Base-by-base conservation (phyloP, 169 alveolate genomes). In the Cystoisospora suis region DNA sequence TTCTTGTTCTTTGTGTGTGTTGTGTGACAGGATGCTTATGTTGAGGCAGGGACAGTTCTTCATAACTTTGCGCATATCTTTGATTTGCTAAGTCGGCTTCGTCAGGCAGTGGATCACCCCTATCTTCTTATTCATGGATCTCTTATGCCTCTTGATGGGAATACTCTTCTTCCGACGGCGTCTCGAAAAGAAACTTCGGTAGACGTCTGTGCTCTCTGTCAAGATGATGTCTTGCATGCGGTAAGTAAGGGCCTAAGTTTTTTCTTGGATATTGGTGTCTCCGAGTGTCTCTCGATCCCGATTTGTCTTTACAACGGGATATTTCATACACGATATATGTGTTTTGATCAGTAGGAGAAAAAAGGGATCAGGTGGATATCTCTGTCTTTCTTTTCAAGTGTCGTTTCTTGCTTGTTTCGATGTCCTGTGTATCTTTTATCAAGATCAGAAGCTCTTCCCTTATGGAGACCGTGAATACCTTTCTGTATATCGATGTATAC, bases 51-150 rank as follows among this genome's bases (percentile, higher is more conserved):
- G 42, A 94, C 97, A 3, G 95, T 97, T 69, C 92, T 96, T 45
- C 97, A 96, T 93, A 96, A 97, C 94, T 97, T 95, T 83, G 98
- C 98, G 15, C 99, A 97, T 94, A 95, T 97, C 34, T 97, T 97
- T 90, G 98, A 96, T 88, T 85, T 97, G 75, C 91, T 97, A 46
- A 94, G 97, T 89, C 94, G 98, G 59, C 94, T 96, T 58, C 94
- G 99, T 29, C 98, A 96, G 91, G 99, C 99, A 17, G 99, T 97
- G 32, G 98, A 96, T 79, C 99, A 97, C 70, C 98, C 99, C 1
- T 96, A 96, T 81, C 93, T 97, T 89, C 96, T 96, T 79, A 90
- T 96, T 32, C 96, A 96, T 88, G 98, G 98, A 23, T 94, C 95
- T 49, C 91, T 94, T 23, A 91, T 92, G 85, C 90, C 94, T 42